A percentile compares a stretch with the other conserved stretches of the same genome.
phyloP scores from a whole-genome alignment of 257 asterid species.

The Gynochthodes officinalis region DNA sequence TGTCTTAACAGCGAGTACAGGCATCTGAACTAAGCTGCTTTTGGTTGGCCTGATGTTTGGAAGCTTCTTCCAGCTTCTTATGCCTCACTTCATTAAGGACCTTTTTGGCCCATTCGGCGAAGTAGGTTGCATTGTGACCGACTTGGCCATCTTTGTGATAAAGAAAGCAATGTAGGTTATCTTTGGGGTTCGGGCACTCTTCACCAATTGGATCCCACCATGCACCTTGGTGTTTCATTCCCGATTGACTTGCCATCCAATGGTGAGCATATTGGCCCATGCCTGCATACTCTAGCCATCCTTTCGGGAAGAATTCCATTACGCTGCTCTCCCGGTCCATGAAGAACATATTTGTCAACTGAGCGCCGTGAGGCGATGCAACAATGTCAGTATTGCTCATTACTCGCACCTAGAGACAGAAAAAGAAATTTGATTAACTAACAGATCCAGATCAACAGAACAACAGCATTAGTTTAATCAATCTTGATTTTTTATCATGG shows the following conservation, averaged over 20 bases:
- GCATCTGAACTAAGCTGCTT: conserved; percentile 12
- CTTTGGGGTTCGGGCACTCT: conserved; percentile 31
- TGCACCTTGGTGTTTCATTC: conserved; percentile 38
- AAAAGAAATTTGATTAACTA: neutral
- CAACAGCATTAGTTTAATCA: neutral
- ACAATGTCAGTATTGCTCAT: conserved; percentile 31
- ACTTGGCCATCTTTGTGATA: conserved; percentile 33
- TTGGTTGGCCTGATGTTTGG: conserved; percentile 2
- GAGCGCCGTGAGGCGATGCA: conserved; percentile 45
- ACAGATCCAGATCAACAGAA: neutral
- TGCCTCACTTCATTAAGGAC: conserved; percentile 29
- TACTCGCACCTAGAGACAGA: conserved; percentile 26
- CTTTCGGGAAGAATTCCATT: conserved; percentile 45
- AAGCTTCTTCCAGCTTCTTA: conserved; percentile 19
- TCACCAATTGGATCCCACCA: conserved; percentile 35
- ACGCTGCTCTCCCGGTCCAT: conserved; percentile 32
- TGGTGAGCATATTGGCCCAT: conserved; percentile 35
- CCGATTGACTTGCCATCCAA: conserved; percentile 38
- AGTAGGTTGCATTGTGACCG: conserved; percentile 36
- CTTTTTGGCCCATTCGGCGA: conserved; percentile 32
- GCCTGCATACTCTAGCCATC: conserved; percentile 37
- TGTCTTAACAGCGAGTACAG: conserved; percentile 16
- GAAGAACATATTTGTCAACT: conserved; percentile 35
- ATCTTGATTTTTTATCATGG: no score
- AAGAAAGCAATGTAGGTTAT: conserved; percentile 22